These are phyloP conservation scores for Ustilago cynodontis DNA, from an alignment of 1,284 basidiomycete species.

Conservation along the genomic window DNA sequence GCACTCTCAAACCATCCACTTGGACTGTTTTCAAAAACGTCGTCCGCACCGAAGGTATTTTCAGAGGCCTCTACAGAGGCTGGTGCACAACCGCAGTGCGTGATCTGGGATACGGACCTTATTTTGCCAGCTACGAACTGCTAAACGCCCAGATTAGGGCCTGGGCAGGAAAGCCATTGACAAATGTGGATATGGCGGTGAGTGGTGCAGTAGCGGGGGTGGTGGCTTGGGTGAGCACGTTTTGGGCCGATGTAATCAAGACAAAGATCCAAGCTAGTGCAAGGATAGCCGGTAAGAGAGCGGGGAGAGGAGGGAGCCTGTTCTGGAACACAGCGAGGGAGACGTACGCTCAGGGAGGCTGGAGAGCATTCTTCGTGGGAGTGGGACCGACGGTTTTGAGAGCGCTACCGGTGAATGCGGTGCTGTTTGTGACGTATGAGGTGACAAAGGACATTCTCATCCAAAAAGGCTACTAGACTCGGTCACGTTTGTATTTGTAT, in stretches of 20 bases:
- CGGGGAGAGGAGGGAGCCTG: neutral
- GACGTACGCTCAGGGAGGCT: slow-evolving; percentile 50
- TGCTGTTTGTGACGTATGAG: slow-evolving; percentile 58
- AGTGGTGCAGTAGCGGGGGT: slow-evolving; percentile 61
- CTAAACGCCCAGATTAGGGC: slow-evolving; percentile 40
- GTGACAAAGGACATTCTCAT: slow-evolving; percentile 39
- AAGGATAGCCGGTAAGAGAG: neutral
- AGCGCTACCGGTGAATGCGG: slow-evolving; percentile 62
- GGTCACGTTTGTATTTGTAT: neutral
- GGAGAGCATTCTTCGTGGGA: slow-evolving; percentile 57
- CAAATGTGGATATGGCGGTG: slow-evolving; percentile 53
- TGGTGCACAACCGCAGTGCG: slow-evolving; percentile 57
- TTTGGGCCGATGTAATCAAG: slow-evolving; percentile 65
- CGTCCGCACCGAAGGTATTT: slow-evolving; percentile 31
- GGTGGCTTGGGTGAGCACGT: slow-evolving; percentile 63
- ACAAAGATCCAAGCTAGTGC: slow-evolving; percentile 59
- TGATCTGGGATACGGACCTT: slow-evolving; percentile 60
- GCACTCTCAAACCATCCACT: slow-evolving; percentile 6
- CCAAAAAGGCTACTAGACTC: slow-evolving; percentile 15
- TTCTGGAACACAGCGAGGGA: slow-evolving; percentile 34
- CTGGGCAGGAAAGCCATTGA: slow-evolving; percentile 16
- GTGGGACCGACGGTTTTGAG: slow-evolving; percentile 59
- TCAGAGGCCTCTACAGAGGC: slow-evolving; percentile 53
- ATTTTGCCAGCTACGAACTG: slow-evolving; percentile 62
- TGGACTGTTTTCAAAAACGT: slow-evolving; percentile 42